phyloP scores from a whole-genome alignment of 2,329 filamentous ascomycete genomes.

The Phialophora verrucosa region DNA sequence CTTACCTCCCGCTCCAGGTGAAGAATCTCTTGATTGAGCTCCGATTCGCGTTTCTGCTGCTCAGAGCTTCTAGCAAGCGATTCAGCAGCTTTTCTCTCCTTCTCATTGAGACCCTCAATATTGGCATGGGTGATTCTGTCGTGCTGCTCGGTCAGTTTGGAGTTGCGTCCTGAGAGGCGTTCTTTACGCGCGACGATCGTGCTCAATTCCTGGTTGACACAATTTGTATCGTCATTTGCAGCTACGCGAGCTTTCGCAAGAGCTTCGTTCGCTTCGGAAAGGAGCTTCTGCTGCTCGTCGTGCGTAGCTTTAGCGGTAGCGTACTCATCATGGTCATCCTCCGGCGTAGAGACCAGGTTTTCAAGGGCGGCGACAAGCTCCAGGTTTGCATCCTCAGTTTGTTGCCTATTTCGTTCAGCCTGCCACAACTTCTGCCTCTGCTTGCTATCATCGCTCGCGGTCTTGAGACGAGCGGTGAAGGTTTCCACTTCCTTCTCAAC shows the following conservation, averaged over 20 bases:
- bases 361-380: constrained; percentile 61
- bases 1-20: constrained; percentile 49
- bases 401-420: constrained; percentile 65
- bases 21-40: constrained; percentile 48
- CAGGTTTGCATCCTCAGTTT: constrained; percentile 67
- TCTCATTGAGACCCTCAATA: constrained; percentile 61
- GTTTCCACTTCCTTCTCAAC: constrained; percentile 67
- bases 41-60: constrained; percentile 51
- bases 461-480: constrained; percentile 62
- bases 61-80: constrained; percentile 54
- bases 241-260: constrained; percentile 57
- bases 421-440: constrained; percentile 67
- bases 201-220: constrained; percentile 41
- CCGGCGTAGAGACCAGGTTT: constrained; percentile 61
- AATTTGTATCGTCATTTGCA: constrained; percentile 59
- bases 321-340: constrained; percentile 61
- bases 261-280: constrained; percentile 58
- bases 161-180: constrained; percentile 62
- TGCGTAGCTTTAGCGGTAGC: constrained; percentile 59
- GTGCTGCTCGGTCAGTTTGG: constrained; percentile 66
- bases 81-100: constrained; percentile 57
- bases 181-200: constrained; percentile 62
- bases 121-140: constrained; percentile 65
- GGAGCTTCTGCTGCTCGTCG: constrained; percentile 60
- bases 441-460: constrained; percentile 65